These are phyloP conservation scores for Amauroascus niger DNA, from an alignment of 2,329 filamentous ascomycete genomes.

Conservation along the genomic window DNA sequence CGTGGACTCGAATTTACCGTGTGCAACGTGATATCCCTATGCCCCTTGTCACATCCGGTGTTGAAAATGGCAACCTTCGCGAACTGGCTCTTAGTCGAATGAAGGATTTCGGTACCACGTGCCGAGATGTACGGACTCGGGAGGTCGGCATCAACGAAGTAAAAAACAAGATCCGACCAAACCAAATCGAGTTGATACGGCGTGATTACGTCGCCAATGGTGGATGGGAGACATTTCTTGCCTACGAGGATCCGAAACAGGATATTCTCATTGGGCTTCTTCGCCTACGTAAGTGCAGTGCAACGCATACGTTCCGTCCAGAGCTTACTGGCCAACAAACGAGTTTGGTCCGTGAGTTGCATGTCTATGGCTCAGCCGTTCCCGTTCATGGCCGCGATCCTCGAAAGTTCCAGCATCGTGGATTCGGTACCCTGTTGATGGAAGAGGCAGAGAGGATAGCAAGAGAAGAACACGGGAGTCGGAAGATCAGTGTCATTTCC, in stretches of 20 bases:
- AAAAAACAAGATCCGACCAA: conserved; percentile 95
- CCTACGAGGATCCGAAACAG: conserved; percentile 96
- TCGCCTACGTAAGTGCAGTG: conserved; percentile 78
- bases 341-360: conserved; percentile 84
- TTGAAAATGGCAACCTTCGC: conserved; percentile 93
- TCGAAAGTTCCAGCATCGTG: conserved; percentile 96
- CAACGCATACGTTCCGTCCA: conserved; percentile 82
- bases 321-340: conserved; percentile 80
- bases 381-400: conserved; percentile 92
- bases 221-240: conserved; percentile 96
- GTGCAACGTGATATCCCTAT: conserved; percentile 99
- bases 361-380: conserved; percentile 96
- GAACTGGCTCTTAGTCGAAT: conserved; percentile 91
- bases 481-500: conserved; percentile 95
- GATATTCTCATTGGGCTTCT: conserved; percentile 91
- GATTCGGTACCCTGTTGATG: conserved; percentile 93
- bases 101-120: conserved; percentile 98
- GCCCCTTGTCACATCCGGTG: conserved; percentile 95
- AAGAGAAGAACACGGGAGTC: conserved; percentile 82
- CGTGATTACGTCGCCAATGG: conserved; percentile 91
- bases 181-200: conserved; percentile 88
- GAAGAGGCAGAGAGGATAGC: conserved; percentile 96
- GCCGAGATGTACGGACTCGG: conserved; percentile 87
- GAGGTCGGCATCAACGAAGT: conserved; percentile 99
- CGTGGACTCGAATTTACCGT: conserved; percentile 97